Evolutionary conservation across 139 green algal species (phyloP), one percentile per base, ranked within the genome.

Genomic region (Chlorella ohadii): DNA sequence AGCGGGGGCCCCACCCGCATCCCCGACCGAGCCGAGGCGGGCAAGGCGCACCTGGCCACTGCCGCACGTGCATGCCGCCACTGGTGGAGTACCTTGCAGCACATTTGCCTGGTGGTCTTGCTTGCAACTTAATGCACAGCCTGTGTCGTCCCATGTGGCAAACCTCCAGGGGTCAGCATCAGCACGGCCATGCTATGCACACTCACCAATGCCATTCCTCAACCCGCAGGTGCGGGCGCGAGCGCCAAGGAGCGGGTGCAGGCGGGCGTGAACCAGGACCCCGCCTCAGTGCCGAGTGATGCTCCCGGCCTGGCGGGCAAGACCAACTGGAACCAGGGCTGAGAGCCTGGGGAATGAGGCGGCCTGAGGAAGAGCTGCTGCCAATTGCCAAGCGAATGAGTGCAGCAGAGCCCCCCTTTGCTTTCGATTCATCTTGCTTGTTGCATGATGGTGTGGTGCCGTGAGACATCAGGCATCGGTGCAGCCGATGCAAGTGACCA

Each of bases 281-380:
- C 74, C 1, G 74, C 74, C 33, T 81, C 74, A 25, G 74, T 36
- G 2, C 20, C 28, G 3, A 55, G 65, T 34, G 74, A 44, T 19
- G 33, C 23, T 6, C 74, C 74, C 3, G 74, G 74, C 31, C 44
- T 47, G 22, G 15, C 67, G 31, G 74, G 74, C 74, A 81, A 36
- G 74, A 81, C 74, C 74, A 81, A 81, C 55, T 81, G 74, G 74
- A n/a, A 70, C 15, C 33, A 81, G 74, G 67, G 55, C 3, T 81
- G 55, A 81, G 25, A 38, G 31, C 64, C 11, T 11, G 44, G 44
- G 44, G 7, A 16, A 11, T 16, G 11, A 6, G 44, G 44, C 44
- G 11, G 44, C 44, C 11, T 6, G 11, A 11, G 44, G 7, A 6
- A 55, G 44, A 55, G 44, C 44, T 55, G 44, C 44, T 55, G 44